Percentiles rank a stretch among this genome's conserved stretches.
Conservation (phyloP, 805 yeast species). For the Jamesozyma jinghongensis region DNA sequence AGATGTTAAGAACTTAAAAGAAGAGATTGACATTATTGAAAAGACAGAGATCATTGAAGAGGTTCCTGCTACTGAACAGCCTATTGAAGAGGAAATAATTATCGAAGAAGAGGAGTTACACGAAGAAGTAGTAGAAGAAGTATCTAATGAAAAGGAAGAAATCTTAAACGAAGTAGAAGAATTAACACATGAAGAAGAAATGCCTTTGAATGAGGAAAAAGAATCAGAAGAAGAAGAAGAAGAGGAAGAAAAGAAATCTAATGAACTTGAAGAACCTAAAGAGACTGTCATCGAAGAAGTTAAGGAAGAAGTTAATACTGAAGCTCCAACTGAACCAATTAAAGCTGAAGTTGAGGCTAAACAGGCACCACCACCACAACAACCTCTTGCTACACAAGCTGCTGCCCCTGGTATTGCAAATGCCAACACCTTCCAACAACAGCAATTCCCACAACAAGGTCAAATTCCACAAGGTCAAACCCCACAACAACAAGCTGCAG, state of each 20-base stretch:
- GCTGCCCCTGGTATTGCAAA: no score
- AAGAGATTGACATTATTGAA: constrained; percentile 18
- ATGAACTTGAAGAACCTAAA: no score
- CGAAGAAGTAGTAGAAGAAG: constrained; percentile 5
- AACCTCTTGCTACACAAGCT: background rate
- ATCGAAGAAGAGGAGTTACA: constrained; percentile 13
- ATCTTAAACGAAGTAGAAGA: constrained; percentile 6
- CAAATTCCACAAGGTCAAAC: constrained; percentile 8
- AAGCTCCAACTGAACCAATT: constrained; percentile 2
- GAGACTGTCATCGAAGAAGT: constrained; percentile 2
- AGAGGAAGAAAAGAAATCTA: constrained; percentile 1
- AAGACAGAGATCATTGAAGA: constrained; percentile 1
- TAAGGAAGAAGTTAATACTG: constrained; percentile 4
- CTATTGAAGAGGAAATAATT: constrained; percentile 6
- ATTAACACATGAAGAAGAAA: constrained; percentile 6
- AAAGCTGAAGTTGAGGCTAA: constrained; percentile 16
- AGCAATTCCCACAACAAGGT: constrained; percentile 18
- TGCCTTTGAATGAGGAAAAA: constrained; percentile 3
- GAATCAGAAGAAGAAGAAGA: constrained; percentile 7
- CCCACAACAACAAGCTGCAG: constrained; percentile 18
- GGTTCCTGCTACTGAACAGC: constrained; percentile 5
- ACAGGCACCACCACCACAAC: constrained; percentile 9
- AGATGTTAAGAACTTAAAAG: constrained; percentile 26
- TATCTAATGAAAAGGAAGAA: constrained; percentile 8
- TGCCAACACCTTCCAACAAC: no score